Evolutionary conservation across 2,329 filamentous ascomycete genomes (phyloP), one percentile per base, ranked within the genome.

Genomic region (Fusarium dlaminii): DNA sequence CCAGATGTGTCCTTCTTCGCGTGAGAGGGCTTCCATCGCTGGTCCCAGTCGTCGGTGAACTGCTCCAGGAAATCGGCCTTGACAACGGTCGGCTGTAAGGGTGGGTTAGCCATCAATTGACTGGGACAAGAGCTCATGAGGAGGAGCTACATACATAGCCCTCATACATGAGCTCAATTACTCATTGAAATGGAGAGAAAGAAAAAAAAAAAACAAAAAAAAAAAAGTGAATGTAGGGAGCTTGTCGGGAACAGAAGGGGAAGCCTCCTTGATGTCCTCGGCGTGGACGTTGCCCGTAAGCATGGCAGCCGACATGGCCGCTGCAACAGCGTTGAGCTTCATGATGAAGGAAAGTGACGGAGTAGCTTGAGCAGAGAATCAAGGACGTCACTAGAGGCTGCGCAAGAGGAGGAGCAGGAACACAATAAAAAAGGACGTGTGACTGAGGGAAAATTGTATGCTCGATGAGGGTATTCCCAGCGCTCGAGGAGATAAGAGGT

Each of bases 11-110:
- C 93, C 91, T 99, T 99, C 91, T 98, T 98, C 77, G 96, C 96
- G 83, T 96, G 93, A 55, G 96, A 98, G 66, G 93, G 90, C 86
- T 96, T 95, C 96, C 96, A 99, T 86, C 95, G 90, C 76, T 89
- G 87, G 78, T 98, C 93, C 96, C 96, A 98, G 86, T 94, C 95
- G 78, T 97, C 93, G 85, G 94, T 97, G 88, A 99, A 99, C 86
- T 99, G 96, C 88, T 99, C 96, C 75, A 98, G 87, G 90, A 99
- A 99, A 70, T 95, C 94, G 77, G 92, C 96, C 87, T 98, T 96
- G 80, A 98, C 83, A 73, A 87, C 89, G 76, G 95, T 94, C 68
- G 96, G 95, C 96, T 99, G 81, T 30, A 37, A 58, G 43, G 54
- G n/a, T n/a, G 24, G 30, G 70, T 80, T 65, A 79, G 79, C 72